A percentile compares a stretch with the other conserved stretches of the same genome.
phyloP scores from a whole-genome alignment of 805 yeast genomes.

The Tetrapisispora nanseiensis region DNA sequence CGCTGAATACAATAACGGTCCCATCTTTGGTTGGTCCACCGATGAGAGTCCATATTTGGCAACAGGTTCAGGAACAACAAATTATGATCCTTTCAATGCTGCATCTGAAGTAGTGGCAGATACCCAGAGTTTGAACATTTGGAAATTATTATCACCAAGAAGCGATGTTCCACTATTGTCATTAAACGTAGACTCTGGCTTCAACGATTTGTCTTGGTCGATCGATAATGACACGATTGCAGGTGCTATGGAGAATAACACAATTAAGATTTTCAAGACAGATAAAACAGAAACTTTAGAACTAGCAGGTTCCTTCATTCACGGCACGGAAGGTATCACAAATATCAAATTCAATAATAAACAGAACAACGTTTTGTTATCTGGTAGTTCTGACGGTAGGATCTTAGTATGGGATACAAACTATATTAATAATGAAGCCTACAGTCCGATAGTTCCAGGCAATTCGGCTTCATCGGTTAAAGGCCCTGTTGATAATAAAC shows the following conservation, averaged over 20 bases:
- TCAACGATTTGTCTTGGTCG: conserved; percentile 82
- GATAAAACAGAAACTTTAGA: conserved; percentile 39
- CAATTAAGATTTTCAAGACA: conserved; percentile 56
- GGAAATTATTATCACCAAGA: conserved; percentile 48
- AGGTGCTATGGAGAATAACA: conserved; percentile 82
- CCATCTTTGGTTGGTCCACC: conserved; percentile 92
- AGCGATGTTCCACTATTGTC: conserved; percentile 34
- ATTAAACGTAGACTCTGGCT: conserved; percentile 44
- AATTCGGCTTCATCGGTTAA: conserved; percentile 60
- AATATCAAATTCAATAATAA: conserved; percentile 68
- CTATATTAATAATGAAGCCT: conserved; percentile 29
- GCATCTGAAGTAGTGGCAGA: background rate
- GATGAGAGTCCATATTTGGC: conserved; percentile 66
- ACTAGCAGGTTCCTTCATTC: conserved; percentile 42
- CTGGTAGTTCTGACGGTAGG: conserved; percentile 80
- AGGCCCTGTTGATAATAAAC: conserved; percentile 31
- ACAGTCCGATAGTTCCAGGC: conserved; percentile 51
- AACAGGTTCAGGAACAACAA: conserved; percentile 58
- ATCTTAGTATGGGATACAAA: conserved; percentile 83
- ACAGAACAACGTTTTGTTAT: conserved; percentile 61
- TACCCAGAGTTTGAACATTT: conserved; percentile 62
- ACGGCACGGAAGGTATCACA: conserved; percentile 63
- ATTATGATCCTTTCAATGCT: background rate
- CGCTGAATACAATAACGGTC: conserved; percentile 72
- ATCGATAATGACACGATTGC: conserved; percentile 55